A percentile compares a stretch with the other conserved stretches of the same genome.
Conservation (phyloP, 164 flowering plant genomes). For the Santalum album region DNA sequence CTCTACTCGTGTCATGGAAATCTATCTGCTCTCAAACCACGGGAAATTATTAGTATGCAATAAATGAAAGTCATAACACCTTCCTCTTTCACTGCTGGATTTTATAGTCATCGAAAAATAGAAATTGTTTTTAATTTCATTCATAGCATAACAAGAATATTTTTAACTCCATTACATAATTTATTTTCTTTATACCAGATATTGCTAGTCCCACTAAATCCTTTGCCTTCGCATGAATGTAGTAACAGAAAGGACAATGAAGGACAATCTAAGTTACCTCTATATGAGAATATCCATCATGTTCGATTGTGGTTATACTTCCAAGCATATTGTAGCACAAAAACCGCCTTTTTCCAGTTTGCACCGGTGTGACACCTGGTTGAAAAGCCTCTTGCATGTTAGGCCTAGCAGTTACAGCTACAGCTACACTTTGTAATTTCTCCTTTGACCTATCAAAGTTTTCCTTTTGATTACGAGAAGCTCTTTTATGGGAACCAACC, state of each 20-base stretch:
- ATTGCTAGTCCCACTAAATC: too few species aligned
- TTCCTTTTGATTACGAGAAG: slow-evolving; percentile 29
- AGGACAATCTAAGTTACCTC: slow-evolving; percentile 41
- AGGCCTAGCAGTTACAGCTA: slow-evolving; percentile 16
- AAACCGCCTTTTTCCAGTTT: slow-evolving; percentile 68
- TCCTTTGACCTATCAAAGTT: slow-evolving; percentile 20
- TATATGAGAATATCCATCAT: slow-evolving; percentile 80
- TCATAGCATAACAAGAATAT: too few species aligned
- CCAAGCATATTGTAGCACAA: slow-evolving; percentile 97
- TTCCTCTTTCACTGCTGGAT: too few species aligned
- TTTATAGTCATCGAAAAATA: too few species aligned
- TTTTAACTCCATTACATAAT: too few species aligned
- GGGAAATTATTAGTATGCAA: slow-evolving; percentile 2
- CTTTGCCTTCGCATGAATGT: too few species aligned
- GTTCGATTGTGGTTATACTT: slow-evolving; percentile 66
- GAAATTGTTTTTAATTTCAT: too few species aligned
- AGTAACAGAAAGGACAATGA: not conserved
- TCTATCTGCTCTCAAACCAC: slow-evolving; percentile 51
- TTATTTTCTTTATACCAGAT: too few species aligned
- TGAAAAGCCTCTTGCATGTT: slow-evolving; percentile 88
- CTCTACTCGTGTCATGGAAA: slow-evolving; percentile 92
- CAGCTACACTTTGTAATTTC: slow-evolving; percentile 16
- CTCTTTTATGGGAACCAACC: slow-evolving; percentile 39
- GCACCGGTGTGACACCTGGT: slow-evolving; percentile 79
- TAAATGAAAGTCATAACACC: not conserved